A percentile compares a stretch with the other conserved stretches of the same genome.
phyloP scores from a whole-genome alignment of 2,329 filamentous ascomycete genomes.

The Chaetothyriales sp. region DNA sequence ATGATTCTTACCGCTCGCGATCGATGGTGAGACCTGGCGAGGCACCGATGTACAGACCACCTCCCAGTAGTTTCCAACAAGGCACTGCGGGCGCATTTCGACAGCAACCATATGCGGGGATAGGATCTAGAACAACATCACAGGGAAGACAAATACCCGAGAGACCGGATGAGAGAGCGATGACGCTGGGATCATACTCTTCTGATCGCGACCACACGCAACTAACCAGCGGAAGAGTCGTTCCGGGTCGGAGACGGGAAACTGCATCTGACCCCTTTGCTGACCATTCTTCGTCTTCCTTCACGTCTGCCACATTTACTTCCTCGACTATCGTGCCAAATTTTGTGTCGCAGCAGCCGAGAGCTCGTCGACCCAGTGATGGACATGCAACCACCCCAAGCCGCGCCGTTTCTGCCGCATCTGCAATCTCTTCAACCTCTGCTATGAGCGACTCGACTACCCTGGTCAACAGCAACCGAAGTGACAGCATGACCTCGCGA shows the following conservation, averaged over 20 bases:
- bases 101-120: slow-evolving; percentile 53
- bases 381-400: slow-evolving; percentile 24
- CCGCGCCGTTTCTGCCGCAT: slow-evolving; percentile 86
- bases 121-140: slow-evolving; percentile 61
- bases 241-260: slow-evolving; percentile 58
- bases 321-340: slow-evolving; percentile 11
- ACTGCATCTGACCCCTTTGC: slow-evolving; percentile 30
- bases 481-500: slow-evolving; percentile 41
- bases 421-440: slow-evolving; percentile 25
- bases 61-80: slow-evolving; percentile 46
- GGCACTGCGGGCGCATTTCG: slow-evolving; percentile 62
- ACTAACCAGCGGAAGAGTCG: slow-evolving; percentile 83
- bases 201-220: slow-evolving; percentile 61
- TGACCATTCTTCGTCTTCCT: slow-evolving; percentile 8
- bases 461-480: slow-evolving; percentile 40
- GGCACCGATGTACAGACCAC: slow-evolving; percentile 53
- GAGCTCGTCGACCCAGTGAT: slow-evolving; percentile 29
- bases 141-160: slow-evolving; percentile 86
- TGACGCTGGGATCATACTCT: slow-evolving; percentile 82
- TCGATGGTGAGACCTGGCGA: slow-evolving; percentile 67
- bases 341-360: slow-evolving; percentile 17
- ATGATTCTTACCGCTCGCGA: slow-evolving; percentile 79
- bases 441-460: slow-evolving; percentile 34
- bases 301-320: slow-evolving; percentile 10
- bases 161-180: slow-evolving; percentile 79